Percentiles rank a stretch among this genome's conserved stretches.
Conservation (phyloP, 129 eudicot species). For the Scalesia atractyloides region DNA sequence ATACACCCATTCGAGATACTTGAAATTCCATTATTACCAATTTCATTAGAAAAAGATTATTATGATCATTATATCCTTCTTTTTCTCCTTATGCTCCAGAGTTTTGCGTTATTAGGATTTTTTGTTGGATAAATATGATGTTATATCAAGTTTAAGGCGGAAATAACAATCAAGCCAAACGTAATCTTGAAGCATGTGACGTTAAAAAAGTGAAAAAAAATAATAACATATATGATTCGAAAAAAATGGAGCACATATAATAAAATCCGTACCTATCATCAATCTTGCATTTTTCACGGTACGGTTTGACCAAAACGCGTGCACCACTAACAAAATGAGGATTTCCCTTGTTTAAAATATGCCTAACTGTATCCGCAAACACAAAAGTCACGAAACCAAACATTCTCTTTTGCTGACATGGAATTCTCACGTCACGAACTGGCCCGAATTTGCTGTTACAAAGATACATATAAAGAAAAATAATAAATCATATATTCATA, state of each 20-base stretch:
- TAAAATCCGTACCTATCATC: conserved; percentile 48
- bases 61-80: too few relatives aligned
- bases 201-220: not conserved
- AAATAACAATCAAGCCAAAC: not conserved
- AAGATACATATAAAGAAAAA: not conserved
- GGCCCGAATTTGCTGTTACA: conserved; percentile 61
- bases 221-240: not conserved
- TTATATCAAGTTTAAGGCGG: too few relatives aligned
- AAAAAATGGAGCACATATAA: conserved; percentile 2
- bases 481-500: not conserved
- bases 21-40: too few relatives aligned
- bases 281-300: conserved; percentile 69
- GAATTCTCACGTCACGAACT: conserved; percentile 93
- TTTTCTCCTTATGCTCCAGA: too few relatives aligned
- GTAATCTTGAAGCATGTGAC: conserved; percentile 3
- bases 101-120: too few relatives aligned
- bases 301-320: conserved; percentile 93
- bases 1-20: too few relatives aligned
- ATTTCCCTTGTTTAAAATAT: conserved; percentile 62
- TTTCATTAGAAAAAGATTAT: too few relatives aligned
- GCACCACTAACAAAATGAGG: conserved; percentile 92
- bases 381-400: conserved; percentile 89
- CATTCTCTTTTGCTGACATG: conserved; percentile 89
- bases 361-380: conserved; percentile 67
- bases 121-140: too few relatives aligned